phyloP scores from a whole-genome alignment of 2,329 filamentous ascomycete genomes.

The Hirsutella thompsonii region DNA sequence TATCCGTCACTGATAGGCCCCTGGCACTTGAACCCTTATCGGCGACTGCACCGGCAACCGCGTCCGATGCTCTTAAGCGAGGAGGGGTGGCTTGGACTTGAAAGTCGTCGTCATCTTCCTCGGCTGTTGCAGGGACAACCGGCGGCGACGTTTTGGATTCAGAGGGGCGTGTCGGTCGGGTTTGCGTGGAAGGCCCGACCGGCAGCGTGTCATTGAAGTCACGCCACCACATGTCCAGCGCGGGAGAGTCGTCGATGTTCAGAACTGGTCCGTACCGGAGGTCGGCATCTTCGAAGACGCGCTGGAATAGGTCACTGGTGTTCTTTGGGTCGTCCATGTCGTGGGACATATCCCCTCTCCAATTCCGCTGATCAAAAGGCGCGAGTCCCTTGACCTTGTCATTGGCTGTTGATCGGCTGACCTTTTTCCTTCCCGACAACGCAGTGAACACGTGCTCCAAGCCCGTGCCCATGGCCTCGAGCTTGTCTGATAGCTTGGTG shows the following conservation, averaged over 20 bases:
- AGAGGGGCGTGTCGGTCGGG: slow-evolving; percentile 3
- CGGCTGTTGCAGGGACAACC: slow-evolving; percentile 7
- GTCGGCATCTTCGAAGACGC: slow-evolving; percentile 25
- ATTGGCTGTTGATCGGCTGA: slow-evolving; percentile 29
- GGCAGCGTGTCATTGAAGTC: slow-evolving; percentile 21
- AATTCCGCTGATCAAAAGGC: slow-evolving; percentile 28
- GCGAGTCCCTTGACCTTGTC: slow-evolving; percentile 38
- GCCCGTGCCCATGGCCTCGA: slow-evolving; percentile 36
- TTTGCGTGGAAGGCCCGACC: slow-evolving; percentile 8
- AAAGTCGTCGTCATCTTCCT: slow-evolving; percentile 35
- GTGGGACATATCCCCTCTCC: slow-evolving; percentile 18
- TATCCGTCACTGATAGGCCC: slow-evolving; percentile 19
- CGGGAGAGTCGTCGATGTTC: slow-evolving; percentile 18
- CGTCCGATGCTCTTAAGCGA: slow-evolving; percentile 15
- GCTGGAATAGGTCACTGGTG: slow-evolving; percentile 22
- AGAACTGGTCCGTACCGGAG: slow-evolving; percentile 16
- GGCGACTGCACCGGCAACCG: slow-evolving; percentile 9
- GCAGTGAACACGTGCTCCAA: slow-evolving; percentile 40
- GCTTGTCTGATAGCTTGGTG: slow-evolving; percentile 37
- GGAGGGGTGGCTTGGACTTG: slow-evolving; percentile 36
- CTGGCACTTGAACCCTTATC: slow-evolving; percentile 7
- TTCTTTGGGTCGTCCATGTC: slow-evolving; percentile 15
- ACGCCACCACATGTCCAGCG: slow-evolving; percentile 37
- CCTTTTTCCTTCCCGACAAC: slow-evolving; percentile 33
- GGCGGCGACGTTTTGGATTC: slow-evolving; percentile 5